A percentile compares a stretch with the other conserved stretches of the same genome.
Evolutionary conservation across 129 eudicot genomes (phyloP).

Genomic region (Scalesia atractyloides): DNA sequence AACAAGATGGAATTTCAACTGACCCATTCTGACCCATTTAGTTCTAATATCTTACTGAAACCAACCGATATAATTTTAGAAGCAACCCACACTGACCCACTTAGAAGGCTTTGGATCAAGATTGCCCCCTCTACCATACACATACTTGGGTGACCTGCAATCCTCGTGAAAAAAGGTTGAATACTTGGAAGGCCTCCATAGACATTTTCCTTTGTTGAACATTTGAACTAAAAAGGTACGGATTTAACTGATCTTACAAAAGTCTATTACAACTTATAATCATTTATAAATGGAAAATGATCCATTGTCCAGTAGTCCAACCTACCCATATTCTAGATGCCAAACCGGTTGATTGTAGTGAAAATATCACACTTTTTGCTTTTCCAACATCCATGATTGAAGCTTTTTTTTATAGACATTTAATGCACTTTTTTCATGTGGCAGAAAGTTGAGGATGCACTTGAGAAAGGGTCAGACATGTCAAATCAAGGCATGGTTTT

Average conservation of each 20-base stretch:
- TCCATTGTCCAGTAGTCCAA: not conserved
- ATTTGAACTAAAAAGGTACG: not conserved
- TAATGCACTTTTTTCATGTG: constrained; percentile 3
- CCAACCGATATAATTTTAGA: too few species aligned
- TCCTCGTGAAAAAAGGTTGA: not conserved
- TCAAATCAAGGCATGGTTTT: constrained; percentile 62
- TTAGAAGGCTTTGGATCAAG: too few species aligned
- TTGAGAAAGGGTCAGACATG: constrained; percentile 70
- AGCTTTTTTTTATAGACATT: not conserved
- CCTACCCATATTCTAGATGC: not conserved
- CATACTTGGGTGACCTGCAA: not conserved
- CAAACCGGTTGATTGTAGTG: not conserved
- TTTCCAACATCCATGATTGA: not conserved
- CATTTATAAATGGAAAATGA: not conserved
- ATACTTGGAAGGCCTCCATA: not conserved
- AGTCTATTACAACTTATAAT: not conserved
- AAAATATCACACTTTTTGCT: not conserved
- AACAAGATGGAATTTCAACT: too few species aligned
- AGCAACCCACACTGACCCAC: too few species aligned
- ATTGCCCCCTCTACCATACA: not conserved
- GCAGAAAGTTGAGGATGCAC: constrained; percentile 86
- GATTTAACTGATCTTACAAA: not conserved
- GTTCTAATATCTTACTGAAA: too few species aligned
- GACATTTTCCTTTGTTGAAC: not conserved
- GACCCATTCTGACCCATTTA: too few species aligned